These are phyloP conservation scores for Fusarium sterilihyphosum DNA, from an alignment of 2,329 filamentous ascomycete genomes.

Conservation along the genomic window DNA sequence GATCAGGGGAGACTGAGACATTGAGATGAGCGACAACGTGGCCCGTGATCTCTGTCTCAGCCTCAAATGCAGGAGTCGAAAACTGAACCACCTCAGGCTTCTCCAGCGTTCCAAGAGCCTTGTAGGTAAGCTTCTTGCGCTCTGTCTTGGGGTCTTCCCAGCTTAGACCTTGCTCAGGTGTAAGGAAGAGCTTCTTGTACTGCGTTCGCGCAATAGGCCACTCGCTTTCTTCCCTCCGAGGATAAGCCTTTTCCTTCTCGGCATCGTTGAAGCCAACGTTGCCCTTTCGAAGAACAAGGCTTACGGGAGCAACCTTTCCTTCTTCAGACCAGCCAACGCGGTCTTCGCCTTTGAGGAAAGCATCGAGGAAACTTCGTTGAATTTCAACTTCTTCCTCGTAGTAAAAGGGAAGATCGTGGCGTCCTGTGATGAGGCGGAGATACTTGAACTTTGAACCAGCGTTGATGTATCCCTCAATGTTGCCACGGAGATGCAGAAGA, in stretches of 20 bases:
- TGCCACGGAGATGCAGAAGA: constrained; percentile 73
- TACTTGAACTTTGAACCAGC: constrained; percentile 76
- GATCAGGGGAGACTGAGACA: constrained; percentile 69
- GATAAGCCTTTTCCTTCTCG: constrained; percentile 65
- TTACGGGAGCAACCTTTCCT: constrained; percentile 69
- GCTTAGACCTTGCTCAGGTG: constrained; percentile 54
- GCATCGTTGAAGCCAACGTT: constrained; percentile 74
- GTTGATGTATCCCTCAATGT: constrained; percentile 71
- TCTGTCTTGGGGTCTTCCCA: constrained; percentile 16
- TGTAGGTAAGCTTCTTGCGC: constrained; percentile 62
- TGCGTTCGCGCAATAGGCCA: constrained; percentile 75
- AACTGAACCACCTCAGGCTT: constrained; percentile 67
- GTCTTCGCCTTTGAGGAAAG: constrained; percentile 76
- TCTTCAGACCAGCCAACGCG: constrained; percentile 65
- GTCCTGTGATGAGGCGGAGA: constrained; percentile 73
- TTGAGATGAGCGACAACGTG: constrained; percentile 72
- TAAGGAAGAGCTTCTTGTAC: constrained; percentile 71
- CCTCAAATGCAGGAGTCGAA: constrained; percentile 64
- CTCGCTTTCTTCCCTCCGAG: constrained; percentile 65
- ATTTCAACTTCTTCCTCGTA: constrained; percentile 74
- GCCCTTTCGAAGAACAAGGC: constrained; percentile 70
- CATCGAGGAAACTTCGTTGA: constrained; percentile 74
- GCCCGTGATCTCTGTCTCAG: constrained; percentile 75
- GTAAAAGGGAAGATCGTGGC: constrained; percentile 79
- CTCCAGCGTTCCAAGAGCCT: constrained; percentile 66